A percentile compares a stretch with the other conserved stretches of the same genome.
phyloP scores from a whole-genome alignment of 192 early-diverging fungal species.

The Obelidium mucronatum region DNA sequence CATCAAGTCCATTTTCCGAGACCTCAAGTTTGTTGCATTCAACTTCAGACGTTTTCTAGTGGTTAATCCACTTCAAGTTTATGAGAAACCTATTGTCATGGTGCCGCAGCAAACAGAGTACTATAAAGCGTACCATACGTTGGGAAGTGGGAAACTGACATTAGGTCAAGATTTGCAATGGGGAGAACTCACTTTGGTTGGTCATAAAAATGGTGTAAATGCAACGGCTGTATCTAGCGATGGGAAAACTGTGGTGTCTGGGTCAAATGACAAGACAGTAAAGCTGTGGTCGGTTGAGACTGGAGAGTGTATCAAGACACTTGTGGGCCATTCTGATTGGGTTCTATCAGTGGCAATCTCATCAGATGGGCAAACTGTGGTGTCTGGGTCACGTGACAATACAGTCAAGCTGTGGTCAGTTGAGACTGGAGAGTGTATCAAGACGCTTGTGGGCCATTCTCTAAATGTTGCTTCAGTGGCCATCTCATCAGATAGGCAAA shows the following conservation, averaged over 20 bases:
- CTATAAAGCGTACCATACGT: background rate
- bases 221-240: slow-evolving; percentile 10
- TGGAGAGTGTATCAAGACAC: background rate
- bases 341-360: background rate
- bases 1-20: background rate
- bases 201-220: slow-evolving; percentile 5
- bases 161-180: background rate
- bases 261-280: slow-evolving; percentile 16
- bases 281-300: slow-evolving; percentile 28
- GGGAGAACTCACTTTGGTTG: background rate
- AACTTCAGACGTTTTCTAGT: background rate
- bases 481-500: slow-evolving; percentile 18
- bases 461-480: slow-evolving; percentile 29
- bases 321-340: background rate
- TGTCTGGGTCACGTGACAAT: slow-evolving; percentile 28
- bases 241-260: slow-evolving; percentile 31
- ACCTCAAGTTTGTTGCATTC: background rate
- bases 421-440: slow-evolving; percentile 21
- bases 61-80: background rate
- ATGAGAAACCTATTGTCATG: background rate
- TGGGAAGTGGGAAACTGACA: background rate
- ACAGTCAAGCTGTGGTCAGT: slow-evolving; percentile 39
- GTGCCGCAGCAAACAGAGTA: background rate
- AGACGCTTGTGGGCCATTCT: slow-evolving; percentile 41
- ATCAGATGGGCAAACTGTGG: background rate